Conservation (phyloP, 192 early-diverging fungal genomes). For the Podila minutissima region DNA sequence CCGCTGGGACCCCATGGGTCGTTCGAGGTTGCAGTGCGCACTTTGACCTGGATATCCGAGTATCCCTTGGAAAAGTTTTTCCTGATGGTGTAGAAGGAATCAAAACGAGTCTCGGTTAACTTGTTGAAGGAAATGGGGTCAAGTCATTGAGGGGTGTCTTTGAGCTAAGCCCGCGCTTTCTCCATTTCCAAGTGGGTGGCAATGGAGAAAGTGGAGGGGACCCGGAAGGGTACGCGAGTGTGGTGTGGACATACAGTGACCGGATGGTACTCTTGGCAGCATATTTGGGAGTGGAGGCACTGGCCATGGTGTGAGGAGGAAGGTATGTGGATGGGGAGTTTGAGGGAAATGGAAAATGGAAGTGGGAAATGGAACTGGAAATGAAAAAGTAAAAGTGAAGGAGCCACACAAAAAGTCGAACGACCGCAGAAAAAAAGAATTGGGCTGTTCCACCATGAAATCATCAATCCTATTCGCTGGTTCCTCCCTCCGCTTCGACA, state of each 20-base stretch:
- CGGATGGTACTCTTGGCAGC: slow-evolving; percentile 57
- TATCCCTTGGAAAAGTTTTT: slow-evolving; percentile 95
- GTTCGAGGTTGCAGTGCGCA: slow-evolving; percentile 84
- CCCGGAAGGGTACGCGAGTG: too few relatives aligned
- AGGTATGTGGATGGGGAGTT: slow-evolving; percentile 2
- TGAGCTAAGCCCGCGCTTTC: background rate
- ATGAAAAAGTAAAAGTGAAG: background rate
- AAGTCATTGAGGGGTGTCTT: background rate
- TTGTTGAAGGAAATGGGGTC: background rate
- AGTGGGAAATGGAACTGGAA: background rate
- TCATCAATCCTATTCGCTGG: background rate
- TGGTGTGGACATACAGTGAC: slow-evolving; percentile 45
- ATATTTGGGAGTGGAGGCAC: slow-evolving; percentile 47
- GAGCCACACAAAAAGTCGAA: background rate
- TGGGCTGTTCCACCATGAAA: background rate
- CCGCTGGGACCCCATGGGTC: slow-evolving; percentile 81
- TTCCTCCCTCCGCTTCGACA: too few relatives aligned
- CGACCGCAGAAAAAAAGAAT: slow-evolving; percentile 3
- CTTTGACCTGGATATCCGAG: slow-evolving; percentile 93
- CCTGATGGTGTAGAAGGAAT: slow-evolving; percentile 47
- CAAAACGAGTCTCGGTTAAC: background rate
- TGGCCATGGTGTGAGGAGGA: slow-evolving; percentile 19
- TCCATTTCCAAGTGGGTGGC: background rate
- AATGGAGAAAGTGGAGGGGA: too few relatives aligned
- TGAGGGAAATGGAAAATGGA: slow-evolving; percentile 6